Conservation (phyloP, 805 yeast genomes). For the Zygoascus ofunaensis region DNA sequence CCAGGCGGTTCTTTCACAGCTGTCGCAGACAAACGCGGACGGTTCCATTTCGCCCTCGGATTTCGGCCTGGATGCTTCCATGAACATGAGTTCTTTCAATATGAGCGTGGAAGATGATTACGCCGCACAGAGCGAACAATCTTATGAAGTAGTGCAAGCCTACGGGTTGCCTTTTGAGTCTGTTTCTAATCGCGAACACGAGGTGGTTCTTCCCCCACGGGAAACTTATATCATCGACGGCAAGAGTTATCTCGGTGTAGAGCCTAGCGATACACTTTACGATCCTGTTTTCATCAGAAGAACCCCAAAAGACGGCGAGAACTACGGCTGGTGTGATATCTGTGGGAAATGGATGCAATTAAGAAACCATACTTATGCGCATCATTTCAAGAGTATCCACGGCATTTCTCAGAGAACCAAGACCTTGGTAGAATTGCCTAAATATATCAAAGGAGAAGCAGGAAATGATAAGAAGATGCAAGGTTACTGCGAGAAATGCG, state of each 20-base stretch:
- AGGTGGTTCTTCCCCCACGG: slow-evolving; percentile 5
- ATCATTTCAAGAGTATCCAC: slow-evolving; percentile 39
- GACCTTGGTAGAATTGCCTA: slow-evolving; percentile 9
- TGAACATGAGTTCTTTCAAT: too few relatives aligned
- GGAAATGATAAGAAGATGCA: slow-evolving; percentile 13
- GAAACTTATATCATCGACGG: slow-evolving; percentile 10
- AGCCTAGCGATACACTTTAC: slow-evolving; percentile 12
- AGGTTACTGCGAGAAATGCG: slow-evolving; percentile 13
- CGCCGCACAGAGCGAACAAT: neutral
- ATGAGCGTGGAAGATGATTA: too few relatives aligned
- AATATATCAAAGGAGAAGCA: slow-evolving; percentile 10
- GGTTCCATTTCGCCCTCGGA: too few relatives aligned
- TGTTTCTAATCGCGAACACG: slow-evolving; percentile 7
- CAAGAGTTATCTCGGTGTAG: slow-evolving; percentile 13
- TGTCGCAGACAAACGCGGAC: too few relatives aligned
- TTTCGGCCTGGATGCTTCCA: too few relatives aligned
- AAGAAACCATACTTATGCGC: slow-evolving; percentile 37
- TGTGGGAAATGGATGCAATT: slow-evolving; percentile 16
- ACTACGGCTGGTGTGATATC: slow-evolving; percentile 17
- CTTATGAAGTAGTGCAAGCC: neutral
- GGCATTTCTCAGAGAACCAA: slow-evolving; percentile 23
- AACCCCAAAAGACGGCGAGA: slow-evolving; percentile 13
- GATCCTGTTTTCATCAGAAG: slow-evolving; percentile 15
- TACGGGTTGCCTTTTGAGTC: slow-evolving; percentile 14
- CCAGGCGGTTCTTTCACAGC: too few relatives aligned